Evolutionary conservation across 495 filamentous ascomycete genomes (phyloP).

Genomic region (Penicillium odoratum): DNA sequence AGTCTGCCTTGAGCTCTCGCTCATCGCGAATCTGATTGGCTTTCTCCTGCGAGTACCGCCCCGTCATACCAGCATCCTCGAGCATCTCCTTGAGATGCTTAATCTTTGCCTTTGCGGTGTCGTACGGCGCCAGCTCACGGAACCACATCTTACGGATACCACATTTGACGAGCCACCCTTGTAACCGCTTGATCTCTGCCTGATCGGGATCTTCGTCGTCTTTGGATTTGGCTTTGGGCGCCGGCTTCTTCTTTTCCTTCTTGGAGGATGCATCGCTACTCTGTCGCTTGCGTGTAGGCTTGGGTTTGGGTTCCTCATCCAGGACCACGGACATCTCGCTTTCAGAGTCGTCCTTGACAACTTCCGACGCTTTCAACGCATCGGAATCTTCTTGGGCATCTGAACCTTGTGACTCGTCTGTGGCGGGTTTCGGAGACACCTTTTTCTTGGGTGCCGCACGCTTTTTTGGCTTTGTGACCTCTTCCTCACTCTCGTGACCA

Average conservation of each 20-base stretch:
- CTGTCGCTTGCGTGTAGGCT: conserved; percentile 49
- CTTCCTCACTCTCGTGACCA: conserved; percentile 27
- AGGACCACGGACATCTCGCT: conserved; percentile 79
- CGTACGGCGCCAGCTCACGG: conserved; percentile 74
- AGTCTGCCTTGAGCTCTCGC: conserved; percentile 76
- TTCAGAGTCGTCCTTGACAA: conserved; percentile 57
- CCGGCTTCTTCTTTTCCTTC: conserved; percentile 36
- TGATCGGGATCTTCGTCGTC: conserved; percentile 65
- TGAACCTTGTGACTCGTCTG: conserved; percentile 23
- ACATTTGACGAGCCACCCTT: conserved; percentile 85
- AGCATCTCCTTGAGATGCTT: conserved; percentile 76
- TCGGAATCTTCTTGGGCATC: conserved; percentile 21
- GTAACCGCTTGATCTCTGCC: conserved; percentile 85
- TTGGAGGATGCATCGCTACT: conserved; percentile 31
- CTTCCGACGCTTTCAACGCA: conserved; percentile 12
- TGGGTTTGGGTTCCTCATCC: conserved; percentile 67
- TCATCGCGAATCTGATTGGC: conserved; percentile 82
- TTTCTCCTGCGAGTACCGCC: conserved; percentile 79
- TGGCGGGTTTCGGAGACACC: conserved; percentile 27
- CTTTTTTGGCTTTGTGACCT: conserved; percentile 28
- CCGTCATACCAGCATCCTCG: conserved; percentile 79
- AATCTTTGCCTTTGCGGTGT: conserved; percentile 77
- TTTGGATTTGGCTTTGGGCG: conserved; percentile 29
- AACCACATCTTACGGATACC: conserved; percentile 93
- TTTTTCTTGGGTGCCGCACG: conserved; percentile 21